phyloP scores from a whole-genome alignment of 2,329 filamentous ascomycete species.

The Scedosporium aurantiacum region DNA sequence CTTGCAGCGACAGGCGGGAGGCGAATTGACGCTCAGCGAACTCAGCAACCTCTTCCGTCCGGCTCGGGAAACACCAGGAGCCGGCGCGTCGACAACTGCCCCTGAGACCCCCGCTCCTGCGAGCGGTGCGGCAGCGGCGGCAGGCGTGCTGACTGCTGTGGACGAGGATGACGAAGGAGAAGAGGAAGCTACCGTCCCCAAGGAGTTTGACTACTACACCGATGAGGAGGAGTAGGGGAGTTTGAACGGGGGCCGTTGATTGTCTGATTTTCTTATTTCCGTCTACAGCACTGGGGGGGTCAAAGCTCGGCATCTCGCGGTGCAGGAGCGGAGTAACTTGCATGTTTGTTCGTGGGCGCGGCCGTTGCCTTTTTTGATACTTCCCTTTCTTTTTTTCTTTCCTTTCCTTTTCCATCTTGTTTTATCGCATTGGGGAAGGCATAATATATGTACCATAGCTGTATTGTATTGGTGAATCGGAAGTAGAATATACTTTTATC shows the following conservation, averaged over 20 bases:
- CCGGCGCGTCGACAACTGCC: slow-evolving; percentile 12
- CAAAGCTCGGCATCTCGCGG: background rate
- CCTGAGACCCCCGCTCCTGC: slow-evolving; percentile 14
- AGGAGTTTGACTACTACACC: slow-evolving; percentile 69
- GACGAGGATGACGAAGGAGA: slow-evolving; percentile 73
- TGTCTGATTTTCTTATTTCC: background rate
- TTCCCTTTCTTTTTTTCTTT: background rate
- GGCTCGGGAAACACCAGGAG: background rate
- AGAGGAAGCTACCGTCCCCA: slow-evolving; percentile 59
- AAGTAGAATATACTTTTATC: background rate
- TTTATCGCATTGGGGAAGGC: background rate
- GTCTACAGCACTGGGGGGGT: background rate
- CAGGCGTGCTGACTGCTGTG: slow-evolving; percentile 72
- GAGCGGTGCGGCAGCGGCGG: slow-evolving; percentile 51
- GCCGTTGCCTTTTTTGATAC: no score
- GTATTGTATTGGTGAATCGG: slow-evolving; percentile 1
- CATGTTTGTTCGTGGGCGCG: no score
- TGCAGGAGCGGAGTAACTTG: background rate
- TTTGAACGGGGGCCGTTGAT: background rate
- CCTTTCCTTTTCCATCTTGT: background rate
- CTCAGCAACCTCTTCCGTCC: slow-evolving; percentile 9
- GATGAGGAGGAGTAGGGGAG: slow-evolving; percentile 42
- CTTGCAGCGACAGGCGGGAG: slow-evolving; percentile 26
- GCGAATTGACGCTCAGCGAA: slow-evolving; percentile 17
- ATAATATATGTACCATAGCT: slow-evolving; percentile 7